Conservation (phyloP, 768 basidiomycete genomes). For the Suillus fuscotomentosus region DNA sequence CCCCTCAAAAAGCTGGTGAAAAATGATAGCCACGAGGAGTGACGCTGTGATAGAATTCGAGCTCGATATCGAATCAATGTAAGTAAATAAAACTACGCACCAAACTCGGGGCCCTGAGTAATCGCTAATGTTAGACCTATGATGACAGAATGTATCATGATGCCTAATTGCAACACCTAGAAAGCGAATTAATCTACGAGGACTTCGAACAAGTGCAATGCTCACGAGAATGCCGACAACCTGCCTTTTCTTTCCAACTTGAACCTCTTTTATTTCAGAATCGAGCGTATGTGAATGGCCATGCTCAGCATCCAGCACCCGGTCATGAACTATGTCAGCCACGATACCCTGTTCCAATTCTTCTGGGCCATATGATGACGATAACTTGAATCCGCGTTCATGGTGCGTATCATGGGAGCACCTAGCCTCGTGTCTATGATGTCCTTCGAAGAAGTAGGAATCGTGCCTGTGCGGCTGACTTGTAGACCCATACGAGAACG, state of each 20-base stretch:
- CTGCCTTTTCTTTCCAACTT: slow-evolving; percentile 57
- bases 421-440: slow-evolving; percentile 34
- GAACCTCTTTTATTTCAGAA: slow-evolving; percentile 22
- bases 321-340: neutral
- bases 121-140: slow-evolving; percentile 79
- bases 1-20: slow-evolving; percentile 85
- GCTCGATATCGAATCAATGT: neutral
- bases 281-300: slow-evolving; percentile 13
- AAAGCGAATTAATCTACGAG: neutral
- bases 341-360: slow-evolving; percentile 2
- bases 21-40: slow-evolving; percentile 69
- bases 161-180: slow-evolving; percentile 78
- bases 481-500: slow-evolving; percentile 21
- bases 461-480: slow-evolving; percentile 4
- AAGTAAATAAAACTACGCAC: slow-evolving; percentile 38
- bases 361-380: slow-evolving; percentile 21
- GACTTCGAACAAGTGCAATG: neutral
- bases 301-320: neutral
- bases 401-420: slow-evolving; percentile 27
- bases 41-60: slow-evolving; percentile 44
- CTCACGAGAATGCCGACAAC: slow-evolving; percentile 71
- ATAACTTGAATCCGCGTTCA: slow-evolving; percentile 21
- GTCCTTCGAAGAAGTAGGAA: slow-evolving; percentile 30
- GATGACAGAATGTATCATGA: slow-evolving; percentile 83
- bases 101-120: slow-evolving; percentile 66